These are phyloP conservation scores for Moesziomyces globuligerus DNA, from an alignment of 1,284 basidiomycete genomes.

Conservation along the genomic window DNA sequence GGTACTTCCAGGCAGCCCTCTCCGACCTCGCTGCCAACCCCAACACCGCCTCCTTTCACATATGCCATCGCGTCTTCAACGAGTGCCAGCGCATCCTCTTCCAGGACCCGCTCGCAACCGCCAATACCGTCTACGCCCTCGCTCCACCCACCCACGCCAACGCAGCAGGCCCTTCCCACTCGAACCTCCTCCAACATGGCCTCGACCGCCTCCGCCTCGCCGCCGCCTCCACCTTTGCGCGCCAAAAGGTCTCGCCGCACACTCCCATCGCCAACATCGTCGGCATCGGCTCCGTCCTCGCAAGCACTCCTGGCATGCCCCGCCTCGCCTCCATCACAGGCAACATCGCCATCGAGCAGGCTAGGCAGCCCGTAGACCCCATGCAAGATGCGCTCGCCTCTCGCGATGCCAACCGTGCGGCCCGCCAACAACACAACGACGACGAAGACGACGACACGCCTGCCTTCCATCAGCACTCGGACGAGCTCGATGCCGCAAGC, in stretches of 20 bases:
- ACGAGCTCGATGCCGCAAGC: slow-evolving; percentile 15
- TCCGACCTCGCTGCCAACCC: slow-evolving; percentile 67
- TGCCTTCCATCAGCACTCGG: background rate
- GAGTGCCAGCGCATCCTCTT: slow-evolving; percentile 97
- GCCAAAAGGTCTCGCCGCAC: slow-evolving; percentile 50
- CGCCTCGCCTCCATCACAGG: slow-evolving; percentile 78
- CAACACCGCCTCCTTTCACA: slow-evolving; percentile 82
- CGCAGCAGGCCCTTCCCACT: slow-evolving; percentile 28
- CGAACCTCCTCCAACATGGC: slow-evolving; percentile 22
- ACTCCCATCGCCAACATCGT: slow-evolving; percentile 76
- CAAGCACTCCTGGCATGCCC: slow-evolving; percentile 82
- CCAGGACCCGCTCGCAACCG: slow-evolving; percentile 73
- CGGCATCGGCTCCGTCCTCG: slow-evolving; percentile 84
- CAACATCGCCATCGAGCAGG: slow-evolving; percentile 87
- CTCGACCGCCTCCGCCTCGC: slow-evolving; percentile 59
- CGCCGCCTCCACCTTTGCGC: slow-evolving; percentile 34
- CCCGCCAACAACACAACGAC: slow-evolving; percentile 69
- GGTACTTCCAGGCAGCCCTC: slow-evolving; percentile 66
- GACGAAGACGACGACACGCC: slow-evolving; percentile 21
- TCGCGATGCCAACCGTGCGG: slow-evolving; percentile 46
- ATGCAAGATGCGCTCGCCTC: slow-evolving; percentile 33
- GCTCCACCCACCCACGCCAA: slow-evolving; percentile 15
- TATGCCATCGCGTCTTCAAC: slow-evolving; percentile 91
- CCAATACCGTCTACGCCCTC: slow-evolving; percentile 32
- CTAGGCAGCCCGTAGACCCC: slow-evolving; percentile 70